These are phyloP conservation scores for Globisporangium megalacanthum DNA, from an alignment of 352 stramenopile species.

Conservation along the genomic window DNA sequence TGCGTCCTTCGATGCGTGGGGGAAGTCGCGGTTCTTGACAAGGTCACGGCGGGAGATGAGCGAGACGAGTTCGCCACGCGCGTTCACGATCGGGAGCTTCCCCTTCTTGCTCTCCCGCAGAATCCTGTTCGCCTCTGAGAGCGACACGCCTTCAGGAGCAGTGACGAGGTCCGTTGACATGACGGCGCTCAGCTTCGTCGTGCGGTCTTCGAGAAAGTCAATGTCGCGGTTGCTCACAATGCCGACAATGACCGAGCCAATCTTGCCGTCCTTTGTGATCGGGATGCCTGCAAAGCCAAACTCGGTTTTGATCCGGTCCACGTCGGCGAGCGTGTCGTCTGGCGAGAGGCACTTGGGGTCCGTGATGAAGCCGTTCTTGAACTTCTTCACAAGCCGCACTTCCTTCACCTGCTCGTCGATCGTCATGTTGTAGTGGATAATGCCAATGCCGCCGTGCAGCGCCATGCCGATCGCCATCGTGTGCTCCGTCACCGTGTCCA, in stretches of 20 bases:
- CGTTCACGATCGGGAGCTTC: slow-evolving; percentile 99
- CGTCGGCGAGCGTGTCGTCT: slow-evolving; percentile 93
- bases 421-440: slow-evolving; percentile 99
- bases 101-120: slow-evolving; percentile 98
- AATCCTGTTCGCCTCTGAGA: slow-evolving; percentile 97
- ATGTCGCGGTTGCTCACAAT: slow-evolving; percentile 99
- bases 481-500: slow-evolving; percentile 99
- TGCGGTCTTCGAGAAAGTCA: slow-evolving; percentile 96
- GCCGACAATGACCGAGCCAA: slow-evolving; percentile 96
- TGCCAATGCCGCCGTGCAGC: slow-evolving; percentile 97
- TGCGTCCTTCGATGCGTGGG: slow-evolving; percentile 94
- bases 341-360: slow-evolving; percentile 96
- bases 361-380: slow-evolving; percentile 99
- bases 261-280: slow-evolving; percentile 97
- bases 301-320: slow-evolving; percentile 93
- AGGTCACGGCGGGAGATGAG: slow-evolving; percentile 98
- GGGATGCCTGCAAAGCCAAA: slow-evolving; percentile 98
- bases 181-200: slow-evolving; percentile 79
- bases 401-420: slow-evolving; percentile 96
- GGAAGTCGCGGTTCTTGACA: slow-evolving; percentile 97
- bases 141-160: slow-evolving; percentile 92
- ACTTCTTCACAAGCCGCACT: slow-evolving; percentile 96
- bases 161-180: slow-evolving; percentile 92
- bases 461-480: slow-evolving; percentile 99
- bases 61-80: slow-evolving; percentile 96